These are phyloP conservation scores for Sisymbrium irio DNA, from an alignment of 345 rosid genomes.

Conservation along the genomic window DNA sequence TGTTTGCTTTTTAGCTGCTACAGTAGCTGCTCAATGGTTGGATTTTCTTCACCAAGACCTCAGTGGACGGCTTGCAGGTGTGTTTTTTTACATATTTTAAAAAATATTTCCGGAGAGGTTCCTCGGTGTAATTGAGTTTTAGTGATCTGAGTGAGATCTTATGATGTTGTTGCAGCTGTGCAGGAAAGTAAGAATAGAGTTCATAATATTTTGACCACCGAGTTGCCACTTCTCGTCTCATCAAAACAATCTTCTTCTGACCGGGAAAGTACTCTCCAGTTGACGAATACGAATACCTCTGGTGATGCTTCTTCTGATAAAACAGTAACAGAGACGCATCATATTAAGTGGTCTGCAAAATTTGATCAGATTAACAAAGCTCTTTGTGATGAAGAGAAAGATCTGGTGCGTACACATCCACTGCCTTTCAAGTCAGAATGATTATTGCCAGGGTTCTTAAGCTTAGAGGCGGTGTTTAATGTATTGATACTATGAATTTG, in stretches of 20 bases:
- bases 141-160: slow-evolving; percentile 16
- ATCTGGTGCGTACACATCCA: slow-evolving; percentile 57
- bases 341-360: slow-evolving; percentile 56
- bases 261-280: slow-evolving; percentile 37
- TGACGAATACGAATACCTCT: slow-evolving; percentile 27
- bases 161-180: slow-evolving; percentile 57
- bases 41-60: slow-evolving; percentile 92
- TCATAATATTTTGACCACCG: slow-evolving; percentile 59
- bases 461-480: background rate
- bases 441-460: background rate
- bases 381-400: slow-evolving; percentile 76
- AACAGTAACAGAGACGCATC: slow-evolving; percentile 51
- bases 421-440: slow-evolving; percentile 13
- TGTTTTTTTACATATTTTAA: background rate
- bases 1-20: slow-evolving; percentile 69
- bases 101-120: background rate
- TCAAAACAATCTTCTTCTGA: slow-evolving; percentile 60
- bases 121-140: slow-evolving; percentile 9
- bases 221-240: slow-evolving; percentile 62
- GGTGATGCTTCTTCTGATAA: slow-evolving; percentile 35
- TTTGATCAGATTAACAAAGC: slow-evolving; percentile 79
- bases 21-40: slow-evolving; percentile 91
- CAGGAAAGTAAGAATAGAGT: slow-evolving; percentile 87
- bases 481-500: slow-evolving; percentile 15
- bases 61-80: slow-evolving; percentile 87